Evolutionary conservation across 1,284 basidiomycete genomes (phyloP), one percentile per base, ranked within the genome.

Genomic region (Kalmanozyma brasiliensis): DNA sequence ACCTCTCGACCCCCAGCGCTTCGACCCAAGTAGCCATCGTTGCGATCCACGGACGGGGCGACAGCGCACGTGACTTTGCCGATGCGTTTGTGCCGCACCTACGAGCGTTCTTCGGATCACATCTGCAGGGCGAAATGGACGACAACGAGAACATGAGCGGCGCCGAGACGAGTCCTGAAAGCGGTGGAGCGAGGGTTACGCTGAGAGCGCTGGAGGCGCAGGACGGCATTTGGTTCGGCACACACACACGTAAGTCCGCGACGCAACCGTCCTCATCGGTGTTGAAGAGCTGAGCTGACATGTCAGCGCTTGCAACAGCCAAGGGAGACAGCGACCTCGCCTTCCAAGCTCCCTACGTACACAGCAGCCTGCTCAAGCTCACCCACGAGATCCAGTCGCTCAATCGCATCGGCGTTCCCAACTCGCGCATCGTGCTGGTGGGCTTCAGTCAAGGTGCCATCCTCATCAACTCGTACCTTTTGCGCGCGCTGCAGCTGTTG

Each of bases 371-470:
- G 19, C 22, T 36, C 30, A 51, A 56, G 35, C 22, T 56, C 20
- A 22, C 42, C 11, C 10, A 36, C 29, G 52, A 56, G 32, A 55
- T 62, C 52, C 42, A 41, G 17, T 41, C 46, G 9, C 33, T 62
- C 29, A 44, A 62, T 24, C 14, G 17, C 3, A 29, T 42, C 11
- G 46, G 59, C 36, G 46, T 62, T 17, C 46, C 46, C 9, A 29
- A 22, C 49, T 44, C 38, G 8, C 24, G 37, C 30, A 55, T 62
- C 41, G 38, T 55, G 3, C 36, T 55, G 19, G 51, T 62, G 1
- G 52, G 51, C 2, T 62, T 49, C 46, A 62, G 59, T 22, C 59
- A 64, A 47, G 52, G 53, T 19, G 52, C 61, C 14, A 53, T 65
- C 38, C 36, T 59, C 10, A 26, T 46, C 51, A 58, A 48, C 24